Base-by-base conservation (phyloP, 495 filamentous ascomycete species). In the Penicillium coprophilum region DNA sequence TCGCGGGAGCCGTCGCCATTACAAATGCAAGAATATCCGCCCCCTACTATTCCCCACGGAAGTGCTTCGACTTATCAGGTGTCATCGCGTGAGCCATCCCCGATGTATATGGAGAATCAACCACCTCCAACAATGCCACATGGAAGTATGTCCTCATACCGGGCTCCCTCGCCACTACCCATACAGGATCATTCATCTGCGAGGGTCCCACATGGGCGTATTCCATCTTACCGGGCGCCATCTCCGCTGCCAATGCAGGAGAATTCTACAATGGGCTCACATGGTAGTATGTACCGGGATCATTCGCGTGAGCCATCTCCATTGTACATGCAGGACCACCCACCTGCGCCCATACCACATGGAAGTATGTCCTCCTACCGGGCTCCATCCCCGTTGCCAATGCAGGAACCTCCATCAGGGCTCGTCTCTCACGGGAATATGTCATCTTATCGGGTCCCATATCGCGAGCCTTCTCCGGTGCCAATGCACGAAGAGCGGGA, bases 401-500 rank as follows among this genome's bases (percentile, higher is more conserved):
- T 21, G 3, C 45, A 21, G 2, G n/a, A 30, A 9, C n/a, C 31
- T 3, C 17, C 28, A n/a, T 44, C 61, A 50, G 23, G 58, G 48
- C 55, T 62, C 47, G 28, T 47, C 9, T 50, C 45, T 13, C 27
- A 41, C 0, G 36, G 20, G n/a, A 36, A 13, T 10, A 23, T 15
- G 9, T 28, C n/a, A 19, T 50, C 53, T 49, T 40, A 39, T 8
- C 49, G 24, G 5, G 21, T 2, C 23, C 24, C 49, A 17, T 51
- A 34, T 15, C 49, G 49, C 13, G 49, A 28, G n/a, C 49, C 49
- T 2, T 67, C 58, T 4, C 53, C 54, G n/a, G 50, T 57, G 24
- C 55, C 57, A 44, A 54, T 71, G 4, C 59, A 69, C 32, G 73
- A 70, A 43, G 73, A 67, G 32, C 73, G 69, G 24, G 73, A 77